Conservation (phyloP, 1,139 yeast genomes). For the Suhomyces choctaworum region DNA sequence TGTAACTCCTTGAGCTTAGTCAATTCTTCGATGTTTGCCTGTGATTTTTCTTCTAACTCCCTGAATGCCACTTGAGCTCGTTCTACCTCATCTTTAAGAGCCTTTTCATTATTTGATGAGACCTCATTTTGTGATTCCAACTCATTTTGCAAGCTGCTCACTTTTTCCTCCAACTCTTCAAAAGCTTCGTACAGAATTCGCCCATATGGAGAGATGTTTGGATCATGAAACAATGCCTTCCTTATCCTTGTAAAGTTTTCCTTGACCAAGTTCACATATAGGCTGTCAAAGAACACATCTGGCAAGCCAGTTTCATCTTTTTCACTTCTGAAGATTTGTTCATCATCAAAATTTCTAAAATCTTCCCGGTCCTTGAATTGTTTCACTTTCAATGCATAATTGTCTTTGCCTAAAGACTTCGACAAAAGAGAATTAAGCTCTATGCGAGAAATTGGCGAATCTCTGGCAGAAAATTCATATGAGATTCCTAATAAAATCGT, state of each 20-base stretch:
- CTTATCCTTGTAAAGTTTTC: constrained; percentile 71
- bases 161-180: constrained; percentile 57
- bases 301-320: constrained; percentile 87
- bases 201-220: constrained; percentile 66
- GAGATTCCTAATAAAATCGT: constrained; percentile 71
- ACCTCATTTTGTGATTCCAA: constrained; percentile 27
- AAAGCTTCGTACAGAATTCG: constrained; percentile 68
- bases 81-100: constrained; percentile 27
- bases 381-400: constrained; percentile 69
- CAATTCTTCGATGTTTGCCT: constrained; percentile 37
- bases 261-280: constrained; percentile 64
- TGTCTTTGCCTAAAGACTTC: constrained; percentile 78
- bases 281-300: constrained; percentile 66
- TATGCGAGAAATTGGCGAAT: constrained; percentile 68
- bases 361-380: constrained; percentile 63
- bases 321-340: constrained; percentile 21
- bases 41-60: constrained; percentile 36
- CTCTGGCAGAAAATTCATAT: constrained; percentile 76
- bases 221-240: constrained; percentile 73
- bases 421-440: constrained; percentile 64
- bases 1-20: constrained; percentile 23
- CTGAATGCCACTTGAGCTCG: constrained; percentile 24
- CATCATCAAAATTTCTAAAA: constrained; percentile 59
- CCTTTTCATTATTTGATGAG: constrained; percentile 25
- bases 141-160: constrained; percentile 26